Percentiles rank a stretch among this genome's conserved stretches.
Conservation (phyloP, 2,329 filamentous ascomycete species). For the Fusarium vanettenii region DNA sequence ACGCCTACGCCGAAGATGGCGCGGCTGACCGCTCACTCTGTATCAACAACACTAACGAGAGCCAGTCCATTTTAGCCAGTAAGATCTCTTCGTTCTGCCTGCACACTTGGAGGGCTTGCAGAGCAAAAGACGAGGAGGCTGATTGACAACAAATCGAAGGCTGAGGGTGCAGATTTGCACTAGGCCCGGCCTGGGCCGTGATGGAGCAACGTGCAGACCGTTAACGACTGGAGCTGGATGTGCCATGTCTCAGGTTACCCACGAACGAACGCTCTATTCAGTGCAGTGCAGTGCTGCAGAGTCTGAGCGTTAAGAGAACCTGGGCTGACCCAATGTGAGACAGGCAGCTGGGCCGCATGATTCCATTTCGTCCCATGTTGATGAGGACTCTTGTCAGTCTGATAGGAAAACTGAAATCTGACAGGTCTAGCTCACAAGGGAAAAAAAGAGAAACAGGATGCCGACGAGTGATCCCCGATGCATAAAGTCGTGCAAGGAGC, state of each 20-base stretch:
- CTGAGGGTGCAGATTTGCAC: neutral
- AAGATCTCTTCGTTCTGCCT: neutral
- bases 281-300: neutral
- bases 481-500: constrained; percentile 28
- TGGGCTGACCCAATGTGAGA: constrained; percentile 19
- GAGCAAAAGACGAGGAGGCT: neutral
- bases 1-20: constrained; percentile 22
- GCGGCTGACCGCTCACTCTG: neutral
- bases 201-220: constrained; percentile 7
- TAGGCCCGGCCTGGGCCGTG: neutral
- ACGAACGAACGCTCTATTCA: neutral
- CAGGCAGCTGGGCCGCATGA: constrained; percentile 19
- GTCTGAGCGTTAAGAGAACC: constrained; percentile 1
- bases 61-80: neutral
- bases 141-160: neutral
- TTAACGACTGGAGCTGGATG: neutral
- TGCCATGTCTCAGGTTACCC: constrained; percentile 21
- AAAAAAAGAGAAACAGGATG: constrained; percentile 2
- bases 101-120: neutral
- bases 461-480: constrained; percentile 13
- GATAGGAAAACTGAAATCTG: constrained; percentile 2
- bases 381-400: neutral
- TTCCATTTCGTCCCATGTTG: constrained; percentile 19
- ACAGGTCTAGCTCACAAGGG: neutral
- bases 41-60: neutral